Evolutionary conservation across 129 eudicot genomes (phyloP).

Genomic region (Pittosporum tobira): DNA sequence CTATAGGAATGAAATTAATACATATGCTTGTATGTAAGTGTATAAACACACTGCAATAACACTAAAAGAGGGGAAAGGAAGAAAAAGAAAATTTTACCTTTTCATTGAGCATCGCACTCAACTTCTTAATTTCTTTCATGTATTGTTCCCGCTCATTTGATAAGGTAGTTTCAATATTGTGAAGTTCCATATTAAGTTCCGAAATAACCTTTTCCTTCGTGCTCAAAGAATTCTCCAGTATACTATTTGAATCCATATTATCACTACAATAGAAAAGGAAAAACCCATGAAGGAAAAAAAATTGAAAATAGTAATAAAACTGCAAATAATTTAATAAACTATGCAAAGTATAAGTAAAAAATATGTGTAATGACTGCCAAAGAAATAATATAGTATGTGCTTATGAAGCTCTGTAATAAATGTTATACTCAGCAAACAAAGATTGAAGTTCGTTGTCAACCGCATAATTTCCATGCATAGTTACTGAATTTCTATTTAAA

Average conservation of each 20-base stretch:
- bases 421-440: background rate
- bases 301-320: no score
- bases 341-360: background rate
- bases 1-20: no score
- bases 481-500: no score
- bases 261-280: conserved; percentile 42
- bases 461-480: background rate
- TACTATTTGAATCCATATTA: conserved; percentile 54
- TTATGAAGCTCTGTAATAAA: background rate
- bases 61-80: background rate
- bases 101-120: conserved; percentile 72
- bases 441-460: background rate
- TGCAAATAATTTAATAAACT: conserved; percentile 5
- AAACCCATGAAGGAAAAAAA: background rate
- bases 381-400: background rate
- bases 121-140: conserved; percentile 75
- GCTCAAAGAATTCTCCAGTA: conserved; percentile 75
- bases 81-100: conserved; percentile 37
- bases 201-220: conserved; percentile 96
- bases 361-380: background rate
- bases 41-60: background rate
- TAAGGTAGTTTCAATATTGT: conserved; percentile 65
- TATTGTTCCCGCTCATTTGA: conserved; percentile 74
- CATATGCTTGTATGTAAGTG: background rate
- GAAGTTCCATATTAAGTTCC: conserved; percentile 85